Percentiles rank a stretch among this genome's conserved stretches.
These are phyloP conservation scores for Ogataea philodendri DNA, from an alignment of 805 yeast species.

Conservation along the genomic window DNA sequence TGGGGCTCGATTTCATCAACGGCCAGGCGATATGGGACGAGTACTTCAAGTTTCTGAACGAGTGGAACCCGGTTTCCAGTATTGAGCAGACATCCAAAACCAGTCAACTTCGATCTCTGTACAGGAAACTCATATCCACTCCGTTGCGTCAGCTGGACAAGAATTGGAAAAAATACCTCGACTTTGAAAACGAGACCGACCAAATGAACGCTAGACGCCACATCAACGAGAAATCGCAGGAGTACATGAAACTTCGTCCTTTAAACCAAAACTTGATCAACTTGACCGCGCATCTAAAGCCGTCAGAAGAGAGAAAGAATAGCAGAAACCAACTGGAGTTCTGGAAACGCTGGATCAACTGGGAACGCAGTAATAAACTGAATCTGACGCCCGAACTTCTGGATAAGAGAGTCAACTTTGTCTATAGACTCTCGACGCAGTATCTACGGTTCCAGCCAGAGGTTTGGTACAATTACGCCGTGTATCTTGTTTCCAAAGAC, in stretches of 20 bases:
- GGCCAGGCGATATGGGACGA: slow-evolving; percentile 77
- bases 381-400: slow-evolving; percentile 51
- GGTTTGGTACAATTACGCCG: slow-evolving; percentile 65
- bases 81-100: slow-evolving; percentile 85
- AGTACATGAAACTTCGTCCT: slow-evolving; percentile 84
- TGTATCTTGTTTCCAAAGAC: slow-evolving; percentile 20
- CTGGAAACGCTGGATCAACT: slow-evolving; percentile 75
- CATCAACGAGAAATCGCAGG: slow-evolving; percentile 76
- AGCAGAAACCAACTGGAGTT: slow-evolving; percentile 44
- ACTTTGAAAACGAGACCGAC: slow-evolving; percentile 78
- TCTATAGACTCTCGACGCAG: slow-evolving; percentile 68
- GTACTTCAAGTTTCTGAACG: slow-evolving; percentile 72
- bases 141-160: slow-evolving; percentile 76
- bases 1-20: slow-evolving; percentile 69
- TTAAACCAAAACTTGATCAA: slow-evolving; percentile 68
- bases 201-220: slow-evolving; percentile 78
- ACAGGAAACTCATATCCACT: slow-evolving; percentile 64
- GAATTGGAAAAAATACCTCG: slow-evolving; percentile 76
- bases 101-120: slow-evolving; percentile 72
- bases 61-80: slow-evolving; percentile 73
- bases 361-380: slow-evolving; percentile 74
- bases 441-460: slow-evolving; percentile 65
- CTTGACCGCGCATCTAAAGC: slow-evolving; percentile 38
- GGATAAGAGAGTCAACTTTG: slow-evolving; percentile 60
- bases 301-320: slow-evolving; percentile 15